Percentiles rank a stretch among this genome's conserved stretches.
Evolutionary conservation across 2,329 filamentous ascomycete species (phyloP).

Genomic region (Bisporella sp.): DNA sequence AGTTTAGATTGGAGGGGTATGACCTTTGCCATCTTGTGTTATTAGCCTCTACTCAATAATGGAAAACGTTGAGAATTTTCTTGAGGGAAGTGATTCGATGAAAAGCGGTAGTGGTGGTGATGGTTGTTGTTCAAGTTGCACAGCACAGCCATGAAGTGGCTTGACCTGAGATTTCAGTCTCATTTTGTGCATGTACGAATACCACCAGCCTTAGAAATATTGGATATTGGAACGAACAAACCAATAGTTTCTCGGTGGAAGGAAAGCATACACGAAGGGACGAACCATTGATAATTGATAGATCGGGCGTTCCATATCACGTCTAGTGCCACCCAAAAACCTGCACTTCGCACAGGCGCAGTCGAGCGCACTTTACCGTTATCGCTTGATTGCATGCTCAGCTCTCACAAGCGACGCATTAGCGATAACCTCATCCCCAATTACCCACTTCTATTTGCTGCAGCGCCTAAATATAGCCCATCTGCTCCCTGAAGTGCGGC

Average conservation of each 20-base stretch:
- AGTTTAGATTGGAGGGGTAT: background rate
- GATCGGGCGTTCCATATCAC: background rate
- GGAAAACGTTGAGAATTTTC: background rate
- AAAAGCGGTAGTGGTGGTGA: no score
- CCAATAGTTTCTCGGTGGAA: background rate
- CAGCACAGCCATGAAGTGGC: slow-evolving; percentile 20
- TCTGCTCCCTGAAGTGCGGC: no score
- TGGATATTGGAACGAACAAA: background rate
- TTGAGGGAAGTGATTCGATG: no score
- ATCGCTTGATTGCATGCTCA: background rate
- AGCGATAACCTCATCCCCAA: background rate
- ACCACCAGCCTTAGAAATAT: background rate
- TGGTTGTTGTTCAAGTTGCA: no score
- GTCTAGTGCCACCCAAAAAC: background rate
- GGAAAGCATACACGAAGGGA: background rate
- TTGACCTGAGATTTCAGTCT: slow-evolving; percentile 11
- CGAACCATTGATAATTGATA: background rate
- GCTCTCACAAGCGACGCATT: slow-evolving; percentile 2
- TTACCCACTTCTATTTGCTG: background rate
- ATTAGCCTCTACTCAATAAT: background rate
- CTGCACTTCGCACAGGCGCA: background rate
- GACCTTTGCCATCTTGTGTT: background rate
- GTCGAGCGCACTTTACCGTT: background rate
- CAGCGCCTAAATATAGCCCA: background rate
- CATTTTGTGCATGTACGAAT: background rate